Evolutionary conservation across 208 protist species (phyloP).

Genomic region (Leishmania martiniquensis): DNA sequence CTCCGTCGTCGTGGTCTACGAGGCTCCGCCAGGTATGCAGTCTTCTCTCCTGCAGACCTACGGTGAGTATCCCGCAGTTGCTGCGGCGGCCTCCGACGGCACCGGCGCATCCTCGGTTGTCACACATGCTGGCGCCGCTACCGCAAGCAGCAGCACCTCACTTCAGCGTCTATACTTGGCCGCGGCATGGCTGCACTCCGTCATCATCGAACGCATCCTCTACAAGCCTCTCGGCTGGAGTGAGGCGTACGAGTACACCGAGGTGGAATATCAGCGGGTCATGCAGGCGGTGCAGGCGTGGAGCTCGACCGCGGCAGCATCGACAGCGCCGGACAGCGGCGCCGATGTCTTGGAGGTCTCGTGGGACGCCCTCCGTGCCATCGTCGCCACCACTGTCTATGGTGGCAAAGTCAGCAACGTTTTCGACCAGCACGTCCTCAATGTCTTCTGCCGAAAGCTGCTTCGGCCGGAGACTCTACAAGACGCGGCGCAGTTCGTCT

Average conservation of each 20-base stretch:
- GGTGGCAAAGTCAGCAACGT: slow-evolving; percentile 97
- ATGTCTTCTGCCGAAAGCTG: slow-evolving; percentile 89
- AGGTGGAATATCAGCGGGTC: slow-evolving; percentile 95
- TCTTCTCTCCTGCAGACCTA: slow-evolving; percentile 93
- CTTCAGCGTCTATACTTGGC: slow-evolving; percentile 97
- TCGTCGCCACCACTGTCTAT: slow-evolving; percentile 95
- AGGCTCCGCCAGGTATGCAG: slow-evolving; percentile 96
- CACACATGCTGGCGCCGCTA: neutral
- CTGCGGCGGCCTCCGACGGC: neutral
- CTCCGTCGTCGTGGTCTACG: slow-evolving; percentile 93
- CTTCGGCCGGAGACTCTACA: slow-evolving; percentile 62
- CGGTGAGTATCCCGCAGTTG: slow-evolving; percentile 27
- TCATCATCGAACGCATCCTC: slow-evolving; percentile 96
- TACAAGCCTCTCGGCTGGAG: slow-evolving; percentile 98
- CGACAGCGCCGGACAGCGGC: slow-evolving; percentile 8
- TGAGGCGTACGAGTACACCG: slow-evolving; percentile 98
- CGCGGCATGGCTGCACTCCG: slow-evolving; percentile 96
- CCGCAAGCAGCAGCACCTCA: slow-evolving; percentile 15
- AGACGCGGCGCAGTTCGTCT: slow-evolving; percentile 32
- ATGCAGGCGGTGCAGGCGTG: slow-evolving; percentile 94
- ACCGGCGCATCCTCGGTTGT: neutral
- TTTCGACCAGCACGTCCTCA: slow-evolving; percentile 96
- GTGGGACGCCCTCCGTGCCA: slow-evolving; percentile 94
- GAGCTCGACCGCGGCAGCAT: slow-evolving; percentile 35
- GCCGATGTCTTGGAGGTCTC: slow-evolving; percentile 62